Evolutionary conservation across 2,329 filamentous ascomycete genomes (phyloP).

Genomic region (Fusarium sp.): DNA sequence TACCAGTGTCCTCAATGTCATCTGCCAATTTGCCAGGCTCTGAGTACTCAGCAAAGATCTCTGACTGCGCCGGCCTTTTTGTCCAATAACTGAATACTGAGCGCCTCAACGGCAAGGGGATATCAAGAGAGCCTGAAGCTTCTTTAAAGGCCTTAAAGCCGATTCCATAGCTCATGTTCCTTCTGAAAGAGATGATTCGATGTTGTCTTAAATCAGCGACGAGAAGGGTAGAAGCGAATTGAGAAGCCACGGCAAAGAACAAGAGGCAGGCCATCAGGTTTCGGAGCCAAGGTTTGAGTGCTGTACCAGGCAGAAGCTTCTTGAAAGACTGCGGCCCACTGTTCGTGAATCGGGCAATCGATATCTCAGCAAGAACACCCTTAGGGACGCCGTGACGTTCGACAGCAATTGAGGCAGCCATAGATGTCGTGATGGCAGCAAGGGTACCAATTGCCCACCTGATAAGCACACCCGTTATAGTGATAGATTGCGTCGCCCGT

Average conservation of each 20-base stretch:
- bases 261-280: not conserved
- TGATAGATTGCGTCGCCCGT: not conserved
- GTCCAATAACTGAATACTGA: not conserved
- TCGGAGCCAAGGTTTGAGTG: not conserved
- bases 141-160: too few relatives aligned
- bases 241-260: not conserved
- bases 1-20: not conserved
- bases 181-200: not conserved
- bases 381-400: not conserved
- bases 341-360: not conserved
- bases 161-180: not conserved
- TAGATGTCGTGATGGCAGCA: not conserved
- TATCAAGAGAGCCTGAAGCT: too few relatives aligned
- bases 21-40: not conserved
- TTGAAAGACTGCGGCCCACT: not conserved
- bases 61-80: not conserved
- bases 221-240: not conserved
- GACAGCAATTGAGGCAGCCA: not conserved
- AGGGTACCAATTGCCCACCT: not conserved
- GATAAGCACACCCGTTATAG: not conserved
- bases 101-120: not conserved
- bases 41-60: not conserved
- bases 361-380: not conserved
- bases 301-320: not conserved
- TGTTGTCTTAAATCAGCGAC: not conserved